Base-by-base conservation (phyloP, 257 asterid genomes). In the Ballota nigra region DNA sequence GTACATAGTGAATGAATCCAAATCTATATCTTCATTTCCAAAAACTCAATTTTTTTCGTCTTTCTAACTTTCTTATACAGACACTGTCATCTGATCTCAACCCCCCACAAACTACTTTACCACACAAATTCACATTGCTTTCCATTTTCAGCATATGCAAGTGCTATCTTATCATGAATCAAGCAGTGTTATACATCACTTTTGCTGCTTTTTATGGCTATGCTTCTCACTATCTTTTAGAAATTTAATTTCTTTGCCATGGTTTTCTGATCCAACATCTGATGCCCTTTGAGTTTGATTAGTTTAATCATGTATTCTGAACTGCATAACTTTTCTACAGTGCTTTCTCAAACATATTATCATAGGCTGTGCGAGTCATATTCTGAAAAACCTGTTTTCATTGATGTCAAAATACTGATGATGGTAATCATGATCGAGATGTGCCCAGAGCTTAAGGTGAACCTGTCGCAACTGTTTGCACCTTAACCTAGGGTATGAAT, bases 371-470 rank as follows among this genome's bases (percentile, higher is more conserved):
- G 60, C 5, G 38, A 4, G 26, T 8, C 29, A 58, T 70, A 40
- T 20, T 51, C 15, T 29, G 5, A 24, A 33, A 18, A 61, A 19
- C 31, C n/a, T 29, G 34, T 47, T 47, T 23, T 20, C 40, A 41
- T 33, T 56, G 26, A 76, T 69, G 56, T 28, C n/a, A 8, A 36
- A 62, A 33, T 69, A 24, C 61, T 47, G 55, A 47, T 51, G 33
- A 33, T 18, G 40, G 4, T 15, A n/a, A 26, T 38, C 5, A 56
- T 22, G n/a, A 11, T 56, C 31, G 4, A 56, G 63, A 36, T 11
- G 29, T 22, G n/a, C 62, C 62, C 28, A 23, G 10, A 33, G 31
- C 33, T 56, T 12, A 56, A 23, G 63, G 63, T 24, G 33, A 29
- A 9, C 63, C 63, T 20, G 16, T 1, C 16, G 16, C 33, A n/a